A percentile compares a stretch with the other conserved stretches of the same genome.
phyloP scores from a whole-genome alignment of 495 filamentous ascomycete species.

The Aspergillus panamensis region DNA sequence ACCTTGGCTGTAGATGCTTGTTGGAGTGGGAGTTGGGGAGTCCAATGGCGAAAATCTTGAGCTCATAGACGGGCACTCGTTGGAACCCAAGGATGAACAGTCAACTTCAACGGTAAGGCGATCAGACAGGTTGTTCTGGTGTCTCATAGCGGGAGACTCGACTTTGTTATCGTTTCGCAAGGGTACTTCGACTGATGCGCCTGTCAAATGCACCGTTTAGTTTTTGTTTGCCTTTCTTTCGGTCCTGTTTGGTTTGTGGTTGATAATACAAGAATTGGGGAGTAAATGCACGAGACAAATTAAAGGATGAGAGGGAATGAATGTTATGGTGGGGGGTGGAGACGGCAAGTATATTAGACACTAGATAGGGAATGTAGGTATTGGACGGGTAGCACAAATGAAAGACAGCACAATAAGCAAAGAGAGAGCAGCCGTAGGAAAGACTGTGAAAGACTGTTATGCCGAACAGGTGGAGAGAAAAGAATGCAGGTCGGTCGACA shows the following conservation, averaged over 20 bases:
- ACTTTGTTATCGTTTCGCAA: slow-evolving; percentile 25
- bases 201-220: slow-evolving; percentile 27
- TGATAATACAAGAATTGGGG: not conserved
- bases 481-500: slow-evolving; percentile 25
- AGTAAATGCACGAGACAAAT: not conserved
- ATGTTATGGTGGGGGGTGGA: not conserved
- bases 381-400: slow-evolving; percentile 3
- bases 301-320: slow-evolving; percentile 1
- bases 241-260: not conserved
- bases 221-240: not conserved
- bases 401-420: slow-evolving; percentile 8
- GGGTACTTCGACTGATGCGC: slow-evolving; percentile 28
- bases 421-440: slow-evolving; percentile 14
- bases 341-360: not conserved
- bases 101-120: slow-evolving; percentile 45
- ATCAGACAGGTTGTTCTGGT: slow-evolving; percentile 40
- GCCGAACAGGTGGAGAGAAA: slow-evolving; percentile 17
- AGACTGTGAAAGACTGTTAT: slow-evolving; percentile 26
- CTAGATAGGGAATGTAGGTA: slow-evolving; percentile 1
- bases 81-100: slow-evolving; percentile 41
- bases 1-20: slow-evolving; percentile 43
- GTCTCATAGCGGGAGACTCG: slow-evolving; percentile 39
- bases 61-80: slow-evolving; percentile 46
- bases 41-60: slow-evolving; percentile 46
- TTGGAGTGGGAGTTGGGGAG: slow-evolving; percentile 44